Percentiles rank a stretch among this genome's conserved stretches.
Evolutionary conservation across 257 asterid species (phyloP).

Genomic region (Solanum bulbocastanum): DNA sequence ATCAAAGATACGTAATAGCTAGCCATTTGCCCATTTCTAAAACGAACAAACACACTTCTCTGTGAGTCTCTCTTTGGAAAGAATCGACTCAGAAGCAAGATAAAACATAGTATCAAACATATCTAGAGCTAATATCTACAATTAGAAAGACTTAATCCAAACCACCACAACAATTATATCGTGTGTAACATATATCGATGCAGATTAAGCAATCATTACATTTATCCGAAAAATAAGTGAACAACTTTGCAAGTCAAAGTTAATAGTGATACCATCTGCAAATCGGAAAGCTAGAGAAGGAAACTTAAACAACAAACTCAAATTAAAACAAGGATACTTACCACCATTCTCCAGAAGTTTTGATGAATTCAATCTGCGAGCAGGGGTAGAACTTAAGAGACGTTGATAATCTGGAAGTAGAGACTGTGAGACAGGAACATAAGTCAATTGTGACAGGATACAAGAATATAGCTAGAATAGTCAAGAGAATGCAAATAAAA

Average conservation of each 20-base stretch:
- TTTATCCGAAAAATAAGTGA: neutral
- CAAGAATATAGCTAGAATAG: conserved; percentile 4
- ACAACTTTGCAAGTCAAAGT: neutral
- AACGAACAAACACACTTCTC: neutral
- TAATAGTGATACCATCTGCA: neutral
- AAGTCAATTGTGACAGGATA: conserved; percentile 17
- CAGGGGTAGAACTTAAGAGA: conserved; percentile 81
- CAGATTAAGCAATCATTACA: neutral
- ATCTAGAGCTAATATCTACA: neutral
- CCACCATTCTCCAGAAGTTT: conserved; percentile 95
- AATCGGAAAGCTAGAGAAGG: neutral
- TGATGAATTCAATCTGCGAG: conserved; percentile 96
- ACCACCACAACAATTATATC: neutral
- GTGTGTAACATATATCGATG: neutral
- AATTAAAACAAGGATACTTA: neutral
- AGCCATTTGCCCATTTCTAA: neutral
- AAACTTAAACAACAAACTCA: conserved; percentile 2
- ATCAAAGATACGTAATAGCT: neutral
- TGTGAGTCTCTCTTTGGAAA: neutral
- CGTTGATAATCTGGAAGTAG: conserved; percentile 97
- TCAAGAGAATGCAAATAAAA: conserved; percentile 1
- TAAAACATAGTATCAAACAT: neutral
- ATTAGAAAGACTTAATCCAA: neutral
- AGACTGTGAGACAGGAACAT: conserved; percentile 58
- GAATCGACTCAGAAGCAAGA: neutral